These are phyloP conservation scores for Daucus carota DNA, from an alignment of 129 eudicot species.

Conservation along the genomic window DNA sequence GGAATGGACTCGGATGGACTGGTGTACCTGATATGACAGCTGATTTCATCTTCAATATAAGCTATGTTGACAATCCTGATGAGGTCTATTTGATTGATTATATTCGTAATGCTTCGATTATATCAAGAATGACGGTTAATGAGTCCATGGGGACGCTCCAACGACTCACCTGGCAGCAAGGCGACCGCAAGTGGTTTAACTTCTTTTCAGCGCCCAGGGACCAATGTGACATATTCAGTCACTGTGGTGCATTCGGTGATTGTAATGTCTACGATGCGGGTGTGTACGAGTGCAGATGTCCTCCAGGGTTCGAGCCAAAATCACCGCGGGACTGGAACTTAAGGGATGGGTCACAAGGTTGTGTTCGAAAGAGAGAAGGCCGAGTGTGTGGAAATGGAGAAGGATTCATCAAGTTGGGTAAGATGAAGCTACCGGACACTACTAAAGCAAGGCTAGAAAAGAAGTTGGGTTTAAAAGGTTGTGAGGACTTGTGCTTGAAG, in stretches of 20 bases:
- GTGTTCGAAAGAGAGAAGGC: slow-evolving; percentile 18
- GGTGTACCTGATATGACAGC: slow-evolving; percentile 24
- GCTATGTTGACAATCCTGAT: slow-evolving; percentile 16
- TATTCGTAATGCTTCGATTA: slow-evolving; percentile 8
- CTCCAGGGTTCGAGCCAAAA: slow-evolving; percentile 31
- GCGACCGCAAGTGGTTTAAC: slow-evolving; percentile 5
- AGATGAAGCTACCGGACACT: slow-evolving; percentile 31
- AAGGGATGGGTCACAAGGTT: slow-evolving; percentile 31
- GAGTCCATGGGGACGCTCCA: slow-evolving; percentile 13
- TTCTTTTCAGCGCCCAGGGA: slow-evolving; percentile 25
- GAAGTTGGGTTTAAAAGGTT: slow-evolving; percentile 14
- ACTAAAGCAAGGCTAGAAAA: slow-evolving; percentile 9
- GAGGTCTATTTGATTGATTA: slow-evolving; percentile 14
- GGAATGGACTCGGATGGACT: slow-evolving; percentile 28
- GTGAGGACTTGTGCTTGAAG: slow-evolving; percentile 22
- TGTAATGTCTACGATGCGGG: slow-evolving; percentile 3
- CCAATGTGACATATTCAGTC: slow-evolving; percentile 18
- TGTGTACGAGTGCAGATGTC: slow-evolving; percentile 24
- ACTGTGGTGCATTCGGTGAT: slow-evolving; percentile 23
- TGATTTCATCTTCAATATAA: background rate
- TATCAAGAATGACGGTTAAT: slow-evolving; percentile 19
- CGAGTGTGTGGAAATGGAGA: slow-evolving; percentile 12
- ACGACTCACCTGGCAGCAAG: slow-evolving; percentile 25
- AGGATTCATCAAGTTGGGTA: slow-evolving; percentile 19
- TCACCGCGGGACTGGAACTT: slow-evolving; percentile 16